Percentiles rank a stretch among this genome's conserved stretches.
Evolutionary conservation across 2,329 filamentous ascomycete species (phyloP).

Genomic region (Ilyonectria sp.): DNA sequence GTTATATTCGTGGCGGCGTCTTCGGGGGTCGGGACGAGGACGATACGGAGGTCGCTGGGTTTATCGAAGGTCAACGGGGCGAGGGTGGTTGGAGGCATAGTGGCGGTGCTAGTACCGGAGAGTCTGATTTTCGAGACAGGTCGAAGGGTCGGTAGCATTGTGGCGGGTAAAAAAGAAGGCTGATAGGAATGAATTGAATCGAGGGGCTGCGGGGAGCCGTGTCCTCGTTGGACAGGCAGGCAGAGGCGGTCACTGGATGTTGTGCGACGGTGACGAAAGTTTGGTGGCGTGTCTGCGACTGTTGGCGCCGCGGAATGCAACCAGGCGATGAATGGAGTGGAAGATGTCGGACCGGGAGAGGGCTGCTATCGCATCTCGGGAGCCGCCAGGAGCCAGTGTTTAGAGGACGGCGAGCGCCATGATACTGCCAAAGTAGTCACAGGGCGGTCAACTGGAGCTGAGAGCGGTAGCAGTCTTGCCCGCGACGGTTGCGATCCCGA

Average conservation of each 20-base stretch:
- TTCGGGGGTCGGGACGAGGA: constrained; percentile 47
- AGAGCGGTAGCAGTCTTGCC: constrained; percentile 8
- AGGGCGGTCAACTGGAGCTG: constrained; percentile 13
- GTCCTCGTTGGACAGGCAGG: constrained; percentile 29
- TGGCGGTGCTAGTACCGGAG: constrained; percentile 43
- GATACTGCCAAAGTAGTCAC: constrained; percentile 31
- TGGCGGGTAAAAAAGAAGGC: constrained; percentile 31
- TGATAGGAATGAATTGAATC: constrained; percentile 18
- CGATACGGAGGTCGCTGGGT: constrained; percentile 49
- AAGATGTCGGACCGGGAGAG: constrained; percentile 37
- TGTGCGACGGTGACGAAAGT: constrained; percentile 29
- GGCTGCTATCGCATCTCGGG: constrained; percentile 46
- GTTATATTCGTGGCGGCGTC: constrained; percentile 30
- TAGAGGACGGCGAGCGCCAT: constrained; percentile 44
- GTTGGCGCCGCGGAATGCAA: constrained; percentile 33
- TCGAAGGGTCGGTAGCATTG: constrained; percentile 44
- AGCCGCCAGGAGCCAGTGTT: constrained; percentile 43
- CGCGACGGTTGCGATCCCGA: constrained; percentile 6
- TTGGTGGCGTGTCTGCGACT: constrained; percentile 32
- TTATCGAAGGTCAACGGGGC: constrained; percentile 50
- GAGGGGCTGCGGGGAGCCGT: constrained; percentile 35
- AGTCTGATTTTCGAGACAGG: constrained; percentile 45
- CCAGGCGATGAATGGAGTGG: constrained; percentile 42
- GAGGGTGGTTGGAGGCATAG: constrained; percentile 50
- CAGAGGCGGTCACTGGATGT: constrained; percentile 9